These are phyloP conservation scores for Phellopilus nigrolimitatus DNA, from an alignment of 1,284 basidiomycete genomes.

Conservation along the genomic window DNA sequence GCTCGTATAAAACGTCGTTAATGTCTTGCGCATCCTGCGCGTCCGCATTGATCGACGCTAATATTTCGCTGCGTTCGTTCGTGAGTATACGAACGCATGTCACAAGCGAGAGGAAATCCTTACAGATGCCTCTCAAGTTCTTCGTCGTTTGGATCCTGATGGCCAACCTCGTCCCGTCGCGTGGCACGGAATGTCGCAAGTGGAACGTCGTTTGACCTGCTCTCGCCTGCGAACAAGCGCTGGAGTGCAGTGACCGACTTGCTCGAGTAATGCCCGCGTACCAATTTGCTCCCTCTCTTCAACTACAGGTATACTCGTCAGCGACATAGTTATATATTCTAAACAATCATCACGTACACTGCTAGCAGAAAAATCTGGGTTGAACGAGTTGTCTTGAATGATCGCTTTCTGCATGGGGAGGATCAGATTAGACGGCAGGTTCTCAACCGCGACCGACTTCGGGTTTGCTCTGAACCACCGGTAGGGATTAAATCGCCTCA, in stretches of 20 bases:
- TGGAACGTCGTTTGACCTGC: conserved; percentile 53
- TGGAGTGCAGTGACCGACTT: conserved; percentile 59
- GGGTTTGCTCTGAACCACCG: conserved; percentile 72
- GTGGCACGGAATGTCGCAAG: conserved; percentile 49
- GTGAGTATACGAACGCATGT: neutral
- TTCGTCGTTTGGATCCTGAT: conserved; percentile 45
- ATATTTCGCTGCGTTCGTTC: conserved; percentile 48
- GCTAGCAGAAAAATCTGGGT: conserved; percentile 5
- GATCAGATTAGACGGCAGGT: conserved; percentile 66
- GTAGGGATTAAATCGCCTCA: conserved; percentile 85
- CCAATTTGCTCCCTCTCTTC: conserved; percentile 32
- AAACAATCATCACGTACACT: conserved; percentile 12
- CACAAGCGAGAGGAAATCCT: conserved; percentile 26
- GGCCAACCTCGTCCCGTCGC: conserved; percentile 39
- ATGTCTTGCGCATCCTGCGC: conserved; percentile 44
- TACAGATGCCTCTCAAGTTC: conserved; percentile 72
- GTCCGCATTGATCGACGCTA: conserved; percentile 57
- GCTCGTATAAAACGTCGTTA: conserved; percentile 65
- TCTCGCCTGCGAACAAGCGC: conserved; percentile 62
- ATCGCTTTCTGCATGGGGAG: conserved; percentile 74
- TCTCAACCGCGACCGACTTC: conserved; percentile 68
- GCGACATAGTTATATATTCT: neutral
- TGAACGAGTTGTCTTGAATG: conserved; percentile 54
- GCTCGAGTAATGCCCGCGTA: conserved; percentile 42
- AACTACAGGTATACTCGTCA: neutral